Evolutionary conservation across 768 basidiomycete species (phyloP), one percentile per base, ranked within the genome.

Genomic region (Mycena latifolia): DNA sequence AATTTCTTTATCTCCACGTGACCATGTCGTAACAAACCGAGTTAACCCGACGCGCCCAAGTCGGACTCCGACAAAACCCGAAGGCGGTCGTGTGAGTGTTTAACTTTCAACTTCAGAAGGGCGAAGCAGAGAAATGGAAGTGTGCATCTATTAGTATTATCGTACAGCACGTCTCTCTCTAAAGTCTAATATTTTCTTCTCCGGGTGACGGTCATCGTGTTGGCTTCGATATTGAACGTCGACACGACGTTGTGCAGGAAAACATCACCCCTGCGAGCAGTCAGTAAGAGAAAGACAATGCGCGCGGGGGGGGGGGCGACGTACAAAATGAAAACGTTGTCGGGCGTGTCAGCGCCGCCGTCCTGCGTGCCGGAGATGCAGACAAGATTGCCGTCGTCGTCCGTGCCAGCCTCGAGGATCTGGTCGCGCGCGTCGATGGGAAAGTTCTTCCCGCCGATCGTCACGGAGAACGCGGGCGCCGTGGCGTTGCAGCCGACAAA

Each of bases 161-260:
- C 8, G 11, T 41, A 48, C 15, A 39, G 3, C 29, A 14, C 10
- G 28, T 20, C 46, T 20, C 20, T 43, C 15, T 20, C 20, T 41
- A 18, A 39, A 11, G 17, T 52, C 48, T 56, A 65, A 33, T 74
- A 72, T n/a, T 47, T 45, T 28, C 29, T 54, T n/a, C 72, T 66
- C 58, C 65, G 66, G 7, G 70, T 67, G 17, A 73, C 15, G 9
- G 71, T 71, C 17, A 73, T 41, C 29, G 61, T 61, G 27, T 72
- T 55, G 2, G 61, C 33, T 46, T 61, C 18, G 25, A 73, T 64
- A 48, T 73, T 65, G 66, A 73, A 73, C 39, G 71, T 72, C 37
- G 63, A 31, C 35, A 73, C 72, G 14, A 73, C 71, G 31, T 73
- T 73, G 53, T 73, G 71, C 24, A 72, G 55, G 66, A 73, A 73